Percentiles rank a stretch among this genome's conserved stretches.
Evolutionary conservation across 2,329 filamentous ascomycete species (phyloP).

Genomic region (Alternaria longipes): DNA sequence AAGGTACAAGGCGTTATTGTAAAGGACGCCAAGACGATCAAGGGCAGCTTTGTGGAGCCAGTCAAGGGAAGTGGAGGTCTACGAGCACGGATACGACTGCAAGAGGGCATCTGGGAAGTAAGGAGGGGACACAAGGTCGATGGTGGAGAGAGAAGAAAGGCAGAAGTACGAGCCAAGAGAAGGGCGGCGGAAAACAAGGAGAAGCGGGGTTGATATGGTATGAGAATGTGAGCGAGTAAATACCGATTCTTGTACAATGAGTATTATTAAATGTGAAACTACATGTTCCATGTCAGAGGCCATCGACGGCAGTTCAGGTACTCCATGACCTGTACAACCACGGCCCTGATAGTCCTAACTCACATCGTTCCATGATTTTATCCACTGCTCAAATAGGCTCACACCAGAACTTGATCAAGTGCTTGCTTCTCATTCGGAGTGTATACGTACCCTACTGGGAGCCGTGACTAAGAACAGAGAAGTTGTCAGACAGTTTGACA

Average conservation of each 20-base stretch:
- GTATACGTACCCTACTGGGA: no score
- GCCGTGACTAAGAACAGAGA: no score
- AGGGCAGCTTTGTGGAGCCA: constrained; percentile 76
- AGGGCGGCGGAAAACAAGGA: constrained; percentile 81
- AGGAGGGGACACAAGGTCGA: constrained; percentile 89
- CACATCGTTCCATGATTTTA: not conserved
- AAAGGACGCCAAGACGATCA: constrained; percentile 72
- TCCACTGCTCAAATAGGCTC: no score
- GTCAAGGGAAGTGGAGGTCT: constrained; percentile 68
- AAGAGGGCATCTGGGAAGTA: constrained; percentile 94
- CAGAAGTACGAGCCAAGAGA: constrained; percentile 87
- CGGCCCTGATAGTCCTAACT: not conserved
- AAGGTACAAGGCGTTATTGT: constrained; percentile 73
- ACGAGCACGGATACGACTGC: constrained; percentile 72
- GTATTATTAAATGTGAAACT: constrained; percentile 3
- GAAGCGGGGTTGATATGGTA: constrained; percentile 52
- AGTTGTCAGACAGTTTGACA: no score
- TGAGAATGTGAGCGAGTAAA: not conserved
- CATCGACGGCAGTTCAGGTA: not conserved
- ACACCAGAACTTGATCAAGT: no score
- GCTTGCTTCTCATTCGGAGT: no score
- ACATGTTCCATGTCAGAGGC: not conserved
- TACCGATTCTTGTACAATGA: constrained; percentile 8
- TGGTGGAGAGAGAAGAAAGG: constrained; percentile 90
- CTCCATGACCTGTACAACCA: not conserved